Evolutionary conservation across 257 asterid genomes (phyloP), one percentile per base, ranked within the genome.

Genomic region (Jasminum sambac): DNA sequence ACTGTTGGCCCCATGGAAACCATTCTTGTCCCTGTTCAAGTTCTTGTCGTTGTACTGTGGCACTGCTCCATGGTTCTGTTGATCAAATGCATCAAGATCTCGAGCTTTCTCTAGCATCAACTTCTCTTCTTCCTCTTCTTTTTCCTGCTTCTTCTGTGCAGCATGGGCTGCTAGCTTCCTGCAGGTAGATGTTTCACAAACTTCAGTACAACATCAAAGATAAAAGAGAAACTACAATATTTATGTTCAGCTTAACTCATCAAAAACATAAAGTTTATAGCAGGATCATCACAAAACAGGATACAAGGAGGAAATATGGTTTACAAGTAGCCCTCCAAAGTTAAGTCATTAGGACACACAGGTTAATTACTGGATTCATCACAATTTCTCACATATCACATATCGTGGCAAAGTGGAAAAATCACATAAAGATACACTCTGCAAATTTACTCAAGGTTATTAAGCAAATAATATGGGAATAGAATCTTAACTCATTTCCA

Each of bases 1-100:
- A 63, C 96, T 95, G 81, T 95, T 95, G 9, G 99, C 99, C 36
- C 99, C 98, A 17, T 95, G 96, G 78, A 95, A 95, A 40, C 91
- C 93, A 23, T 82, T 89, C 75, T 89, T 95, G 86, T 88, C 95
- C 37, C 74, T 80, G 75, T 50, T 23, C 17, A 17, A 75, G 78
- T 73, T 90, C 81, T 85, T 89, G 30, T 80, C 96, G 5, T 69
- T 92, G 83, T 86, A 88, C 69, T 92, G 95, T 24, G 98, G 98
- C 2, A 92, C 83, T 52, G 96, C 96, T 16, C 98, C 96, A 64
- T 92, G 98, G 82, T 89, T 92, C 83, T 88, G 95, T 79, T 89
- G 98, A 72, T 92, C 96, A 75, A 92, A 92, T 23, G 94, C 94
- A 17, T 92, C 93, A 14, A 92, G 91, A 68, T 89, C 94, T 82